phyloP scores from a whole-genome alignment of 768 basidiomycete genomes.

The Mycena indigotica region DNA sequence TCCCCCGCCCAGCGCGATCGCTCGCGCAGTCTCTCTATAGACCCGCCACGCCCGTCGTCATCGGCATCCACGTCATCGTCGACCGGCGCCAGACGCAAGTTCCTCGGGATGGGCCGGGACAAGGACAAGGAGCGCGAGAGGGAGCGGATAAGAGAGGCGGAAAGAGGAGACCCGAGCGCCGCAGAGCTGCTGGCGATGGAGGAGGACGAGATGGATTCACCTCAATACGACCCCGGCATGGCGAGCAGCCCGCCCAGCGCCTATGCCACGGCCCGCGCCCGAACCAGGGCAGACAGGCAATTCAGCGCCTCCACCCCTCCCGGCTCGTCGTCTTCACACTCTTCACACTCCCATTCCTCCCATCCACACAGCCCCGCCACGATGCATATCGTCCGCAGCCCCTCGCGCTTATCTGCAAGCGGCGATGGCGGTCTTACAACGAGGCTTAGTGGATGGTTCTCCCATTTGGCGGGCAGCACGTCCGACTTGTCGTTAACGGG shows the following conservation, averaged over 20 bases:
- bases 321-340: conserved; percentile 40
- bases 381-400: conserved; percentile 38
- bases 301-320: conserved; percentile 30
- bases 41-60: conserved; percentile 1
- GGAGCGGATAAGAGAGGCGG: conserved; percentile 12
- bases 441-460: conserved; percentile 55
- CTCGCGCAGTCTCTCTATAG: conserved; percentile 42
- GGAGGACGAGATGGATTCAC: conserved; percentile 28
- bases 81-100: background rate
- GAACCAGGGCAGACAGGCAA: conserved; percentile 47
- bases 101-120: conserved; percentile 6
- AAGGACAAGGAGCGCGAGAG: conserved; percentile 5
- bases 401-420: conserved; percentile 49
- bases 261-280: conserved; percentile 39
- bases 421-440: conserved; percentile 43
- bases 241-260: conserved; percentile 46
- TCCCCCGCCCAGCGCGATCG: conserved; percentile 48
- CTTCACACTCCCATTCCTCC: conserved; percentile 40
- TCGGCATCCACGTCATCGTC: conserved; percentile 6
- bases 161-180: conserved; percentile 3
- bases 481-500: conserved; percentile 1
- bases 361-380: background rate
- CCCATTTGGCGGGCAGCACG: conserved; percentile 31
- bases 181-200: conserved; percentile 26
- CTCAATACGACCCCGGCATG: conserved; percentile 39